Conservation (phyloP, 176 grass and related monocot species). For the Oryza glaberrima region DNA sequence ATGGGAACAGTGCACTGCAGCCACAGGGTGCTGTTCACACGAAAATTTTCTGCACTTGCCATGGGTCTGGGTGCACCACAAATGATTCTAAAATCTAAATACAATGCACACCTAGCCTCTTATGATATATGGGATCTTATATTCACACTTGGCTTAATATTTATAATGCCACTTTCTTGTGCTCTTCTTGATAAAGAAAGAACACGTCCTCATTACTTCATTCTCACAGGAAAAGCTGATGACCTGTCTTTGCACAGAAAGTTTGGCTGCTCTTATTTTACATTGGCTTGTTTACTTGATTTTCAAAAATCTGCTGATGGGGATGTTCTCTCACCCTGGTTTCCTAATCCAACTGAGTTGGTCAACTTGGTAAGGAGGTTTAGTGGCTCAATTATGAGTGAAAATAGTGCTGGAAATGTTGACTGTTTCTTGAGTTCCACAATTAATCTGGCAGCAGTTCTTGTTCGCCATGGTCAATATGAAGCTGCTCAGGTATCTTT, state of each 20-base stretch:
- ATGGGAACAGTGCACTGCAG: background rate
- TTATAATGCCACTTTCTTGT: background rate
- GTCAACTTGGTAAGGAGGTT: conserved; percentile 65
- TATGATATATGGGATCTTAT: background rate
- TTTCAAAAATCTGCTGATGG: conserved; percentile 65
- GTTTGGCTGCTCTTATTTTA: conserved; percentile 83
- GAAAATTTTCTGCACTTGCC: background rate
- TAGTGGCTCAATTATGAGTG: conserved; percentile 63
- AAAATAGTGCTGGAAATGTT: conserved; percentile 41
- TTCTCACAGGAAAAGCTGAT: conserved; percentile 65
- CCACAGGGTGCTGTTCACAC: background rate
- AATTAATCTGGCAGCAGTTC: conserved; percentile 57
- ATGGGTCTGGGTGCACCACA: background rate
- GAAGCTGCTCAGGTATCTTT: conserved; percentile 80
- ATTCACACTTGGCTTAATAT: no score
- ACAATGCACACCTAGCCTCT: conserved; percentile 21
- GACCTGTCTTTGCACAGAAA: conserved; percentile 70
- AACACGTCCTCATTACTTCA: conserved; percentile 14
- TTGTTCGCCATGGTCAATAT: conserved; percentile 78
- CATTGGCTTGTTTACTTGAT: conserved; percentile 87
- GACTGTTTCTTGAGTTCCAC: conserved; percentile 51
- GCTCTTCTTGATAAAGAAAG: background rate
- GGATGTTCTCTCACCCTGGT: conserved; percentile 46
- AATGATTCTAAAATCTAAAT: background rate
- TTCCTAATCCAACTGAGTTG: conserved; percentile 62